Evolutionary conservation across 805 yeast genomes (phyloP), one percentile per base, ranked within the genome.

Genomic region (Allodekkera sacchari): DNA sequence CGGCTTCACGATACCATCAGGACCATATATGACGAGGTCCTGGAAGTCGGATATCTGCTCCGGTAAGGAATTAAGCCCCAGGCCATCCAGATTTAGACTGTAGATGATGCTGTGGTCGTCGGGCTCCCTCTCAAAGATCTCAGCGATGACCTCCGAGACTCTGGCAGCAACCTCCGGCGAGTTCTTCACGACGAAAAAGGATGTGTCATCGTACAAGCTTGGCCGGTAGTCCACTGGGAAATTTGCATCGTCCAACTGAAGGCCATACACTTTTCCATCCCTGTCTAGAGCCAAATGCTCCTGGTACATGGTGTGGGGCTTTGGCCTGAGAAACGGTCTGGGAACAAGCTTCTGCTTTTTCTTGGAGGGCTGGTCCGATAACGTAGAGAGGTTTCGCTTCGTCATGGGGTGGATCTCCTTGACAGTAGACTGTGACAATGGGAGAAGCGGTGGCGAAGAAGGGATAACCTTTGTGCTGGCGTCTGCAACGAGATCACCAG

Each of bases 41-140:
- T 71, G 64, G 39, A 76, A 54, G 45, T 76, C 83, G 31, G 64
- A 65, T 18, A 76, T 61, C 39, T 74, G 78, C 31, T 70, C 74
- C 1, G 83, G 82, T 3, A 76, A 48, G 5, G 64, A 64, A 8
- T 53, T 57, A 24, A 76, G 51, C 0, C 61, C 64, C 50, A 73
- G 45, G 11, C 63, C 52, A 32, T 74, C 79, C 18, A 76, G 43
- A 34, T 64, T 52, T 3, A 76, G 55, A n/a, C 46, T 55, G 1
- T 71, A 59, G 7, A 47, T 39, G 10, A 36, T 41, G 20, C 34
- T 36, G 25, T 31, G 25, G 2, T 33, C 37, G 15, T 53, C 49
- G 4, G 43, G 35, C 8, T 46, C 50, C 20, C 41, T 61, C 38
- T 72, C 80, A 37, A 76, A 71, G 3, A 69, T 56, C 4, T 53